Evolutionary conservation across 2,329 filamentous ascomycete species (phyloP), one percentile per base, ranked within the genome.

Genomic region (Colletotrichum noveboracense): DNA sequence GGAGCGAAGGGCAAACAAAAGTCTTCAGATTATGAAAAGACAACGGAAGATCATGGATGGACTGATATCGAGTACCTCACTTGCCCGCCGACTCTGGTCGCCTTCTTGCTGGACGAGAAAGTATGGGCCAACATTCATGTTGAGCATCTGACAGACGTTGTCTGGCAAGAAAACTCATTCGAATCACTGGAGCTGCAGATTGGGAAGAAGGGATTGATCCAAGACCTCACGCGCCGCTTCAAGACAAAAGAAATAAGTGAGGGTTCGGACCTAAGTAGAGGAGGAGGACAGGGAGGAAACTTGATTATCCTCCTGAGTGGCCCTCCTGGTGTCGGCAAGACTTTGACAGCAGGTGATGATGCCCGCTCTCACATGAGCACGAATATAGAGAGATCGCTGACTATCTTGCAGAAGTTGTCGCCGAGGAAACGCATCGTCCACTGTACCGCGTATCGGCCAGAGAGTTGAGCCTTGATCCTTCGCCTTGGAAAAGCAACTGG

Each of bases 241-340:
- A 10, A 38, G 30, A 16, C 6, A 5, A 28, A 21, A 8, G 21
- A 9, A 52, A 0, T 2, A 28, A 18, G 2, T 12, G n/a, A n/a
- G 6, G 62, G 12, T 7, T 43, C 14, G 0, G 0, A 18, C 0
- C 16, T 2, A n/a, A n/a, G n/a, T n/a, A n/a, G n/a, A n/a, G 7
- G n/a, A n/a, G 34, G 0, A 6, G n/a, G 21, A 2, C 12, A 48
- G 18, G 3, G 62, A 13, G 21, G 36, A 14, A 34, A 34, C n/a
- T 38, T 66, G 12, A n/a, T 28, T 0, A 8, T 66, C 7, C 10
- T 66, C 1, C 3, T 66, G 7, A 21, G 0, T 4, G 62, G 62
- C n/a, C 62, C 62, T 66, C 21, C 62, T 14, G 62, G 62, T 12
- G 14, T 66, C 3, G 62, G 62, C n/a, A 66, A 66, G 13, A 66